Conservation (phyloP, 768 basidiomycete species). For the Cyclocybe aegerita region DNA sequence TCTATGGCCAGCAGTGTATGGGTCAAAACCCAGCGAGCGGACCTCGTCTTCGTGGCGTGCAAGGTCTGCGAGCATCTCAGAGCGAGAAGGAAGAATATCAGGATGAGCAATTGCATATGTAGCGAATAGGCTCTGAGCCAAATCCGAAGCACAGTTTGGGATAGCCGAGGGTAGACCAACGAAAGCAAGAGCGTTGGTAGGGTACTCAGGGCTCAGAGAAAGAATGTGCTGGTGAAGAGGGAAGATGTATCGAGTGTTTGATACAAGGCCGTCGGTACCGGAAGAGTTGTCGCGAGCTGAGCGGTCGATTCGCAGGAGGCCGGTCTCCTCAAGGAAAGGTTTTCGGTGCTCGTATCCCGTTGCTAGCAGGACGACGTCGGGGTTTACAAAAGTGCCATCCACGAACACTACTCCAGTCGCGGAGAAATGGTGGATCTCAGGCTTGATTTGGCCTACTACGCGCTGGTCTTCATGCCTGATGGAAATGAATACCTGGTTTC, state of each 20-base stretch:
- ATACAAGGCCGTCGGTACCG: constrained; percentile 30
- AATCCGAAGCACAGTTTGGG: constrained; percentile 46
- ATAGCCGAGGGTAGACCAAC: constrained; percentile 50
- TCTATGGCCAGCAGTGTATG: constrained; percentile 47
- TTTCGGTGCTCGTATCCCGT: constrained; percentile 56
- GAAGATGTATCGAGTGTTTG: constrained; percentile 54
- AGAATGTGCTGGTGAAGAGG: constrained; percentile 56
- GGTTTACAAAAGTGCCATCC: constrained; percentile 41
- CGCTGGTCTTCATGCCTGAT: constrained; percentile 26
- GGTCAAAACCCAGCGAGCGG: constrained; percentile 44
- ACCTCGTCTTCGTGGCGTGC: constrained; percentile 38
- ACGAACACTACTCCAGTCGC: constrained; percentile 40
- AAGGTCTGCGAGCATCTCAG: constrained; percentile 38
- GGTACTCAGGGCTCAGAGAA: constrained; percentile 44
- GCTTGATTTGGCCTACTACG: constrained; percentile 29
- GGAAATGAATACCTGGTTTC: constrained; percentile 27
- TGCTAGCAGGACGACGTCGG: constrained; percentile 49
- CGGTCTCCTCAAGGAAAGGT: constrained; percentile 41
- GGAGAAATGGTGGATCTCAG: constrained; percentile 51
- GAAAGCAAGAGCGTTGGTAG: constrained; percentile 53
- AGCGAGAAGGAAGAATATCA: constrained; percentile 37
- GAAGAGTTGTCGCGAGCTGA: constrained; percentile 25
- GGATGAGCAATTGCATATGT: constrained; percentile 44
- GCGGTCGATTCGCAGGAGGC: constrained; percentile 28
- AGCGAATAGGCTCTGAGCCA: constrained; percentile 49